These are phyloP conservation scores for Trichophyton simii DNA, from an alignment of 2,329 filamentous ascomycete genomes.

Conservation along the genomic window DNA sequence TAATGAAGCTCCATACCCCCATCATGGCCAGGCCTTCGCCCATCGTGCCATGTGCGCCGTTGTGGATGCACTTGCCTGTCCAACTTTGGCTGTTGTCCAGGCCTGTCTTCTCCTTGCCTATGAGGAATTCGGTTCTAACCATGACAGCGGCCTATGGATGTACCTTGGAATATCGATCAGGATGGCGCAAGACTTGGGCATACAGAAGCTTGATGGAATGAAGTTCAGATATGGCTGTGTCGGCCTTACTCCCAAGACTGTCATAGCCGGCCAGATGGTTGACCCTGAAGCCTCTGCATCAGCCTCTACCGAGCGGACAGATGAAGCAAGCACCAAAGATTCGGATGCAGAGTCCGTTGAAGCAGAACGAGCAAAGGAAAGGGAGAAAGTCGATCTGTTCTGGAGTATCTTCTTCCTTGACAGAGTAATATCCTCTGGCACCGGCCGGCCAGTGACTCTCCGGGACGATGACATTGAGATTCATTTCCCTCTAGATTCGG, in stretches of 20 bases:
- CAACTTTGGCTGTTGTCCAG: conserved; percentile 71
- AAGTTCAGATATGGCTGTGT: conserved; percentile 42
- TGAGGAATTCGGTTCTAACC: conserved; percentile 76
- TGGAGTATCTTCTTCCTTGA: conserved; percentile 86
- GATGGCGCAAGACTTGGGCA: conserved; percentile 65
- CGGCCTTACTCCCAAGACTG: conserved; percentile 44
- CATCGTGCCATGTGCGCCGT: conserved; percentile 72
- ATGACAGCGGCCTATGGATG: conserved; percentile 88
- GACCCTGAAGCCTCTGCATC: not conserved
- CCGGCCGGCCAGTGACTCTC: conserved; percentile 69
- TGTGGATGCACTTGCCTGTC: conserved; percentile 70
- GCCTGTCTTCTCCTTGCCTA: conserved; percentile 75
- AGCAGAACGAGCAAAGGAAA: conserved; percentile 52
- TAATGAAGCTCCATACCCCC: conserved; percentile 38
- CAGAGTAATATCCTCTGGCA: conserved; percentile 75
- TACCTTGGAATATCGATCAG: conserved; percentile 78
- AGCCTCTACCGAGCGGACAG: not conserved
- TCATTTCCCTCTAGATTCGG: conserved; percentile 48
- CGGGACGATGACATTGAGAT: conserved; percentile 77
- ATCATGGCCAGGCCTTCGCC: conserved; percentile 66
- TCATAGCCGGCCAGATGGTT: conserved; percentile 29
- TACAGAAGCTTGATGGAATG: conserved; percentile 70
- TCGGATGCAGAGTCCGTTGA: conserved; percentile 35
- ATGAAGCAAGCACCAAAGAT: conserved; percentile 29
- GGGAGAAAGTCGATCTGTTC: conserved; percentile 74